These are phyloP conservation scores for Pyricularia grisea DNA, from an alignment of 2,329 filamentous ascomycete species.

Conservation along the genomic window DNA sequence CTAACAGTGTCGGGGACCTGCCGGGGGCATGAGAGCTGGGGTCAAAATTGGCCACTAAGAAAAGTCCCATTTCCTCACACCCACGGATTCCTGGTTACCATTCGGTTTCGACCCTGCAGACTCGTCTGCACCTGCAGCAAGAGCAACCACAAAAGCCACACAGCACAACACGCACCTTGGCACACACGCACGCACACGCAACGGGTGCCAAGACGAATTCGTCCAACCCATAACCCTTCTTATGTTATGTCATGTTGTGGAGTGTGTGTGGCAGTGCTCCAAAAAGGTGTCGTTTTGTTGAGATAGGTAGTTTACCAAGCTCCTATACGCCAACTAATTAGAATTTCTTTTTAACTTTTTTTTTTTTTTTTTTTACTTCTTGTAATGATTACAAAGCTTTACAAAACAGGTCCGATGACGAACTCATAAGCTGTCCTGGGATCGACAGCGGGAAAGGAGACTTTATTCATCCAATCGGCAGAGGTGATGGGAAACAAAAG, in stretches of 20 bases:
- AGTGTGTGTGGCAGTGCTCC: neutral
- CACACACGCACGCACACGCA: neutral
- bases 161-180: neutral
- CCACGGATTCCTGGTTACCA: neutral
- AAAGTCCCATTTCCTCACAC: neutral
- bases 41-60: neutral
- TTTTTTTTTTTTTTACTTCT: neutral
- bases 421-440: neutral
- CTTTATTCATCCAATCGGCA: neutral
- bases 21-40: neutral
- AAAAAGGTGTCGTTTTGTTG: neutral
- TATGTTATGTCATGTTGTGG: neutral
- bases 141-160: no score
- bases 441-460: neutral
- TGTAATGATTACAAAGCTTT: neutral
- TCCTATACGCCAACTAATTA: neutral
- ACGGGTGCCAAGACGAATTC: neutral
- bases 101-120: neutral
- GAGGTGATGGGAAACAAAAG: neutral
- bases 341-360: neutral
- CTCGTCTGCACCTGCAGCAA: neutral
- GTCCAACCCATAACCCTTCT: neutral
- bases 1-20: neutral
- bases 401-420: neutral
- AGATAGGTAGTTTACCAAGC: neutral